Evolutionary conservation across 2,329 filamentous ascomycete species (phyloP).

Genomic region (Botrytis tulipae): DNA sequence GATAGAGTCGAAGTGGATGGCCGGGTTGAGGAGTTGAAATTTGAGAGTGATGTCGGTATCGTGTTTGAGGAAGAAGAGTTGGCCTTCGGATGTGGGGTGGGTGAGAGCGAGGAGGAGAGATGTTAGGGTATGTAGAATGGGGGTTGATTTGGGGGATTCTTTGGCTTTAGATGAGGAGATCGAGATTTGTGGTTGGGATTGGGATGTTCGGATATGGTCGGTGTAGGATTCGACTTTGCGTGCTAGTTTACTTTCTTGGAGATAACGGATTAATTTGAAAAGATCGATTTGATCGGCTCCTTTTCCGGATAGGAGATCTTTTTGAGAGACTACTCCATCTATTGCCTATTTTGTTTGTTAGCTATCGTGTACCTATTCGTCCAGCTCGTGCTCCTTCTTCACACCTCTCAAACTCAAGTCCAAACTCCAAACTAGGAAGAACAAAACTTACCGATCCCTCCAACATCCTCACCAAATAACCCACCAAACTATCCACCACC

Average conservation of each 20-base stretch:
- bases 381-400: not conserved
- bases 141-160: slow-evolving; percentile 21
- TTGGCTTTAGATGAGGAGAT: not conserved
- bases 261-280: slow-evolving; percentile 81
- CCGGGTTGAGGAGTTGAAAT: slow-evolving; percentile 88
- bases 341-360: slow-evolving; percentile 38
- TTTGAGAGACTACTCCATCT: slow-evolving; percentile 69
- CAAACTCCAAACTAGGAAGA: too few species aligned
- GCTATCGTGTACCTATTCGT: not conserved
- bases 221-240: slow-evolving; percentile 93
- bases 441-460: slow-evolving; percentile 46
- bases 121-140: slow-evolving; percentile 53
- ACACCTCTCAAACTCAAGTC: fast-evolving
- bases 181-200: slow-evolving; percentile 33
- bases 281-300: slow-evolving; percentile 95
- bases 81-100: slow-evolving; percentile 73
- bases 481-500: slow-evolving; percentile 73
- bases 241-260: slow-evolving; percentile 88
- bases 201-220: slow-evolving; percentile 47
- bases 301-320: slow-evolving; percentile 74
- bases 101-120: slow-evolving; percentile 77
- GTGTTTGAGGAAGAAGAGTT: slow-evolving; percentile 60
- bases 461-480: slow-evolving; percentile 60
- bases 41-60: slow-evolving; percentile 54
- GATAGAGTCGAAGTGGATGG: slow-evolving; percentile 85